Evolutionary conservation across 2,329 filamentous ascomycete genomes (phyloP).

Genomic region (Fusarium luffae): DNA sequence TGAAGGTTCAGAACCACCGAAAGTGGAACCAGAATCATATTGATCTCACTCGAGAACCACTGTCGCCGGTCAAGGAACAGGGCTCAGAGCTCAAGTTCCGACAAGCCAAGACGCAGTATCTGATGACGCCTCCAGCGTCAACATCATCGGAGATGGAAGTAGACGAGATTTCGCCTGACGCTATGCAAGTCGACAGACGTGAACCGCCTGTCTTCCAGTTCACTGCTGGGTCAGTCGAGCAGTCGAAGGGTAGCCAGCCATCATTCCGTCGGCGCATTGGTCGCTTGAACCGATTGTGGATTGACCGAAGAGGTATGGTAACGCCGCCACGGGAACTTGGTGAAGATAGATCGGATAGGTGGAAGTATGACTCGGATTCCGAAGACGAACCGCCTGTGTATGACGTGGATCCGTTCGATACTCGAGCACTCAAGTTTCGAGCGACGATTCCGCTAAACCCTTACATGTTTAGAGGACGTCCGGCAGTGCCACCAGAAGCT

Average conservation of each 20-base stretch:
- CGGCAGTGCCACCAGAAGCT: conserved; percentile 47
- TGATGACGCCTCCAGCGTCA: conserved; percentile 72
- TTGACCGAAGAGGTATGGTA: conserved; percentile 80
- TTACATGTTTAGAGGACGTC: conserved; percentile 55
- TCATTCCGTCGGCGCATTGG: conserved; percentile 87
- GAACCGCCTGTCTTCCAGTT: conserved; percentile 58
- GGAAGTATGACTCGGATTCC: conserved; percentile 89
- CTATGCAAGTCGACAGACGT: conserved; percentile 53
- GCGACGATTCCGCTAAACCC: conserved; percentile 66
- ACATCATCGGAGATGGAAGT: conserved; percentile 67
- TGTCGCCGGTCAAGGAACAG: conserved; percentile 80
- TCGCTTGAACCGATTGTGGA: conserved; percentile 84
- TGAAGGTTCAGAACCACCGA: conserved; percentile 86
- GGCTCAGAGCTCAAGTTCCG: conserved; percentile 73
- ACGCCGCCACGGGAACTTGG: conserved; percentile 60
- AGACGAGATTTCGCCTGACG: conserved; percentile 60
- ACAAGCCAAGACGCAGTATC: conserved; percentile 76
- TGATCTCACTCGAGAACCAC: conserved; percentile 85
- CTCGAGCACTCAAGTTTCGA: conserved; percentile 68
- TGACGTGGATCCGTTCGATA: conserved; percentile 77
- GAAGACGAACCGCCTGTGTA: conserved; percentile 82
- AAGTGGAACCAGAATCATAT: conserved; percentile 92
- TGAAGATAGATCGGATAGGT: conserved; percentile 70
- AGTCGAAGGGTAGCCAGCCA: conserved; percentile 60
- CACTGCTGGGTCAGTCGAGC: conserved; percentile 56